phyloP scores from a whole-genome alignment of 352 stramenopile genomes.

The Peronospora destructor region DNA sequence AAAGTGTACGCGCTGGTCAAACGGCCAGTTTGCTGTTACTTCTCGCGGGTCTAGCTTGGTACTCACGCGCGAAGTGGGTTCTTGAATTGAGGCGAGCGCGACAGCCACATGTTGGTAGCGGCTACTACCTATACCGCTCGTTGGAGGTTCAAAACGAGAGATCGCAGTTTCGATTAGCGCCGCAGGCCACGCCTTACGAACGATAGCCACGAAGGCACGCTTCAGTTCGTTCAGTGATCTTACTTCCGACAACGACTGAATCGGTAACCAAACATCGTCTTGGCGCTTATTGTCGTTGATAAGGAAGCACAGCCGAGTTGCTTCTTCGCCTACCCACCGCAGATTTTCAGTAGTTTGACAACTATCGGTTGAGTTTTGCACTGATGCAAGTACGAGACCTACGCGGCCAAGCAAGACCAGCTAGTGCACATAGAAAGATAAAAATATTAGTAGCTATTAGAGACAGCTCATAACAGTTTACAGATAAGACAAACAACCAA shows the following conservation, averaged over 20 bases:
- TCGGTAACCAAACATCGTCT: constrained; percentile 24
- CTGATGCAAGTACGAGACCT: constrained; percentile 25
- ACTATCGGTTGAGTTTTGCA: constrained; percentile 13
- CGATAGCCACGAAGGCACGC: constrained; percentile 21
- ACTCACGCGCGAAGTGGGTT: constrained; percentile 11
- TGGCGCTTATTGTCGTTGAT: constrained; percentile 14
- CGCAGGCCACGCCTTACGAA: constrained; percentile 31
- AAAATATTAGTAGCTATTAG: constrained; percentile 2
- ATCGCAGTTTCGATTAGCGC: constrained; percentile 16
- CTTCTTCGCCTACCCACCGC: constrained; percentile 17
- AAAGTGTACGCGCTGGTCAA: constrained; percentile 30
- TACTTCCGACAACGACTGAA: constrained; percentile 15
- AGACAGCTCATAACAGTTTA: neutral
- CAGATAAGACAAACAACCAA: neutral
- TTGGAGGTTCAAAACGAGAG: constrained; percentile 9
- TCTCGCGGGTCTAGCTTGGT: constrained; percentile 32
- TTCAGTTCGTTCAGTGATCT: constrained; percentile 30
- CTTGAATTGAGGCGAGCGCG: constrained; percentile 23
- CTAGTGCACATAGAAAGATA: constrained; percentile 11
- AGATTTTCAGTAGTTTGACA: constrained; percentile 17
- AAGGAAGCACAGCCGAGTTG: constrained; percentile 25
- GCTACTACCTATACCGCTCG: neutral
- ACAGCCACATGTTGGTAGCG: constrained; percentile 11
- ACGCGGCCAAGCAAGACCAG: constrained; percentile 36
- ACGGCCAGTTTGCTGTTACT: constrained; percentile 47